A percentile compares a stretch with the other conserved stretches of the same genome.
Evolutionary conservation across 176 grass and related monocot genomes (phyloP).

Genomic region (Rhynchospora breviuscula): DNA sequence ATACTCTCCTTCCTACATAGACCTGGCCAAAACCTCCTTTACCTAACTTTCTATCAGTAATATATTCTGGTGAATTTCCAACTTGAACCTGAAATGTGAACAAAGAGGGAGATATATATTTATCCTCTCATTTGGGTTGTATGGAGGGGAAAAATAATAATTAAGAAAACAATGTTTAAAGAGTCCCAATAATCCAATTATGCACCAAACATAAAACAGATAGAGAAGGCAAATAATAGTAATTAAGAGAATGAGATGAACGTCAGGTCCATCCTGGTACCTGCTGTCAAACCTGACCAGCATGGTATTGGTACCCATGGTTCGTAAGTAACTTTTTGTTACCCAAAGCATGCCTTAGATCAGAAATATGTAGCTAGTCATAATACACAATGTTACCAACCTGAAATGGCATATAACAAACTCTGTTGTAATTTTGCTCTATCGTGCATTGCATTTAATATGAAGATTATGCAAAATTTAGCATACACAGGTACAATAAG

Average conservation of each 20-base stretch:
- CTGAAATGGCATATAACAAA: constrained; percentile 6
- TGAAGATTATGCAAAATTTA: constrained; percentile 5
- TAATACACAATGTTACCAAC: background rate
- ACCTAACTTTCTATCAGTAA: constrained; percentile 83
- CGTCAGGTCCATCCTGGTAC: background rate
- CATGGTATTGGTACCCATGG: background rate
- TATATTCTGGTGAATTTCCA: constrained; percentile 85
- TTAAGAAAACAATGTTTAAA: background rate
- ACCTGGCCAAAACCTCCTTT: constrained; percentile 99
- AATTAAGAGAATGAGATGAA: background rate
- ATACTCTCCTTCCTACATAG: constrained; percentile 85
- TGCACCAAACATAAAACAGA: background rate
- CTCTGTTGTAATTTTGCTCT: background rate
- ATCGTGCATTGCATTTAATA: background rate
- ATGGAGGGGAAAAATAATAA: background rate
- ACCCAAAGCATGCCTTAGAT: background rate
- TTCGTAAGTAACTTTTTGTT: background rate
- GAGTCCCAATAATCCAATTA: background rate
- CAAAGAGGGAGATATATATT: background rate
- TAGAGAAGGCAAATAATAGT: background rate
- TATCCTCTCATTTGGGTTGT: background rate
- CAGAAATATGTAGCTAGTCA: background rate
- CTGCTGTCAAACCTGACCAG: background rate
- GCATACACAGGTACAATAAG: background rate
- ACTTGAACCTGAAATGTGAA: constrained; percentile 71